phyloP scores from a whole-genome alignment of 2,329 filamentous ascomycete species.

The Alternaria sp. region DNA sequence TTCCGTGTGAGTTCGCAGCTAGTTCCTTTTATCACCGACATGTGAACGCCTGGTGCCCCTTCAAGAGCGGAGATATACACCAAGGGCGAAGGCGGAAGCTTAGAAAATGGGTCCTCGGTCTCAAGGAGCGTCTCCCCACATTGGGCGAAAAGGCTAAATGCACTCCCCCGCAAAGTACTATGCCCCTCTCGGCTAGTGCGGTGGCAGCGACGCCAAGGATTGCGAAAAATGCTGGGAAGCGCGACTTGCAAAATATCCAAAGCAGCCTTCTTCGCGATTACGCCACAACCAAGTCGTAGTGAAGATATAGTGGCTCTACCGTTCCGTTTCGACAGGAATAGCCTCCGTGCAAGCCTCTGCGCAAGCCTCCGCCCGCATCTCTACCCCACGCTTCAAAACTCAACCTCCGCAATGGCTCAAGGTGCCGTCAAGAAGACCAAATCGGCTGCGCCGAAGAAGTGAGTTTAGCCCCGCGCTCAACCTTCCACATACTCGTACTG shows the following conservation, averaged over 20 bases:
- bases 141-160: conserved; percentile 42
- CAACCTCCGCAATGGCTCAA: conserved; percentile 56
- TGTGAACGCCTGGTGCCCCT: neutral
- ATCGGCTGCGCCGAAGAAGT: conserved; percentile 53
- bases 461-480: conserved; percentile 18
- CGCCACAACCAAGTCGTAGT: neutral
- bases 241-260: conserved; percentile 20
- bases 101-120: conserved; percentile 43
- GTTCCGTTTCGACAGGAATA: neutral
- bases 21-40: neutral
- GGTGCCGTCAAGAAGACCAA: conserved; percentile 59
- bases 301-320: neutral
- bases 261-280: conserved; percentile 17
- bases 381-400: conserved; percentile 10
- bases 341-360: neutral
- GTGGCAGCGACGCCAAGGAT: conserved; percentile 17
- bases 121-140: conserved; percentile 28
- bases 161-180: conserved; percentile 33
- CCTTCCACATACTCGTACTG: conserved; percentile 10
- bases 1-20: conserved; percentile 27
- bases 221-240: conserved; percentile 25
- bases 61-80: conserved; percentile 1
- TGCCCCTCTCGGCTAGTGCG: conserved; percentile 15
- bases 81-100: conserved; percentile 16
- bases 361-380: conserved; percentile 12